Conservation (phyloP, 129 eudicot genomes). For the Solidago caesia region DNA sequence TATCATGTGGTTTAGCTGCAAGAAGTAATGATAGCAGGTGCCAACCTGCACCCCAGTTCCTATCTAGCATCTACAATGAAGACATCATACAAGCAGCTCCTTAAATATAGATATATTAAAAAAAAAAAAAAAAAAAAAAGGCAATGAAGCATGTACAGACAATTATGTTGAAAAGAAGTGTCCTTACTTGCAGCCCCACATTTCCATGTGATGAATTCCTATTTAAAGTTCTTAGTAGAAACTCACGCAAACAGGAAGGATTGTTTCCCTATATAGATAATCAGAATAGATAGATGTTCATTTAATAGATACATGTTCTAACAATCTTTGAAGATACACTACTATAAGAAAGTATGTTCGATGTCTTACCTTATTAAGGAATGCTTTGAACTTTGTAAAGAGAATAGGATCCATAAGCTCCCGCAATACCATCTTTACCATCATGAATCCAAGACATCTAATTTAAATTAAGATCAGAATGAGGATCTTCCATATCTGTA, state of each 20-base stretch:
- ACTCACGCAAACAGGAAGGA: slow-evolving; percentile 95
- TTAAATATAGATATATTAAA: neutral
- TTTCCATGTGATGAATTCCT: slow-evolving; percentile 74
- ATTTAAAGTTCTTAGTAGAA: slow-evolving; percentile 55
- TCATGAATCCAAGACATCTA: slow-evolving; percentile 95
- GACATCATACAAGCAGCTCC: slow-evolving; percentile 20
- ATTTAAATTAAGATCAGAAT: slow-evolving; percentile 18
- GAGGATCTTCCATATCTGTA: slow-evolving; percentile 7
- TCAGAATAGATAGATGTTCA: slow-evolving; percentile 2
- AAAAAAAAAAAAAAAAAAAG: neutral
- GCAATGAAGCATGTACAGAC: neutral
- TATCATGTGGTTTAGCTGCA: slow-evolving; percentile 75
- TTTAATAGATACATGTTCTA: neutral
- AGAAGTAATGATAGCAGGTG: slow-evolving; percentile 78
- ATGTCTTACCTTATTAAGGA: slow-evolving; percentile 67
- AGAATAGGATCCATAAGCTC: slow-evolving; percentile 91
- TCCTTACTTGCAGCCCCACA: slow-evolving; percentile 81
- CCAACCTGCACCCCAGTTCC: slow-evolving; percentile 99
- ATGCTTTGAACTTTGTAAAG: slow-evolving; percentile 74
- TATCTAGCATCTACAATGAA: slow-evolving; percentile 82
- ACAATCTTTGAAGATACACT: neutral
- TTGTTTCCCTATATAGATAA: slow-evolving; percentile 71
- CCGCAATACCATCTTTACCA: slow-evolving; percentile 88
- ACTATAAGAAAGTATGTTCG: neutral
- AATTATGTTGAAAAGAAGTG: neutral